A percentile compares a stretch with the other conserved stretches of the same genome.
These are phyloP conservation scores for Leccinum uliginosum DNA, from an alignment of 768 basidiomycete genomes.

Conservation along the genomic window DNA sequence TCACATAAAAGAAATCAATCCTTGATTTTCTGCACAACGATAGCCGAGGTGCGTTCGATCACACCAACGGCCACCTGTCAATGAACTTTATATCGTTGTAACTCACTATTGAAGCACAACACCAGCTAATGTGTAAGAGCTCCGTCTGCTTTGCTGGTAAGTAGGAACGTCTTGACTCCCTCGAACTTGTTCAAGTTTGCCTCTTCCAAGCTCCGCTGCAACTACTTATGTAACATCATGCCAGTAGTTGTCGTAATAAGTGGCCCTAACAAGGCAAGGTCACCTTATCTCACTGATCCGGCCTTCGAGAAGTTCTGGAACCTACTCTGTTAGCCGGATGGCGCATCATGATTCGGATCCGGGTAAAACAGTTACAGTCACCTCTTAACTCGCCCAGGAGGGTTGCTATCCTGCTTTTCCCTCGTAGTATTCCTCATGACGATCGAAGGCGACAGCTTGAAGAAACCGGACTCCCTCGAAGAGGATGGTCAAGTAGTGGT, in stretches of 20 bases:
- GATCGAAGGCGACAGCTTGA: constrained; percentile 1
- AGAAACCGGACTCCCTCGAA: constrained; percentile 11
- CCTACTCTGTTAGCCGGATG: background rate
- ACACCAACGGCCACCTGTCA: too few species aligned
- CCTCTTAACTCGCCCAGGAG: background rate
- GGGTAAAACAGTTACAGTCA: background rate
- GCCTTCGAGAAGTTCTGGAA: background rate
- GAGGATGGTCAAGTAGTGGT: background rate
- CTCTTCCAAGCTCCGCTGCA: too few species aligned
- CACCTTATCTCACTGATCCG: background rate
- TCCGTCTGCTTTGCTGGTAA: too few species aligned
- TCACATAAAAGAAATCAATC: too few species aligned
- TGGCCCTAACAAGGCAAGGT: background rate
- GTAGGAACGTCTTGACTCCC: too few species aligned
- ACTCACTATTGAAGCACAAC: too few species aligned
- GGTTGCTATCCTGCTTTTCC: background rate
- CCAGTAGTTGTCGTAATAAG: background rate
- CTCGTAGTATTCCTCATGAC: constrained; percentile 13
- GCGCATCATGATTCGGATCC: background rate
- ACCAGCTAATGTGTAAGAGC: too few species aligned
- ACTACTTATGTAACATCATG: background rate
- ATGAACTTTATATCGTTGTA: too few species aligned
- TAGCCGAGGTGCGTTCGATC: too few species aligned
- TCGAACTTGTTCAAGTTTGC: too few species aligned
- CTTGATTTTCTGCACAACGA: too few species aligned